Conservation (phyloP, 2,329 filamentous ascomycete species). For the Aureobasidium melanogenum region DNA sequence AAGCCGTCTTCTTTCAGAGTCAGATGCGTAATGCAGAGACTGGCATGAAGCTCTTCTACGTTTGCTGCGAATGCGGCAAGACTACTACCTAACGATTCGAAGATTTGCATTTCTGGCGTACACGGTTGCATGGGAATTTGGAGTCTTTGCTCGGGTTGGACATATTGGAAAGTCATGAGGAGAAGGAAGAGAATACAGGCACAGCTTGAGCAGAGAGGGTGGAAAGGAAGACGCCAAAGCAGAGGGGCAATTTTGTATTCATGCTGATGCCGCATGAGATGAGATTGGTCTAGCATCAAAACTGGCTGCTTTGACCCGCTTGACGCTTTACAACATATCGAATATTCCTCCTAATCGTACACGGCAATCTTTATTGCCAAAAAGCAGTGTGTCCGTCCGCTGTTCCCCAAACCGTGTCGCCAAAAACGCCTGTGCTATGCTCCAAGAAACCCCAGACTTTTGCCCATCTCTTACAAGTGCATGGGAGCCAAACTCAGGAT, state of each 20-base stretch:
- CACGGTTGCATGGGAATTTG: background rate
- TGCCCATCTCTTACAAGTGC: slow-evolving; percentile 48
- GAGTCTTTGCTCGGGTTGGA: background rate
- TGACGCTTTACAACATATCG: background rate
- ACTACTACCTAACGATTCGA: slow-evolving; percentile 1
- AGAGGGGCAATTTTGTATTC: background rate
- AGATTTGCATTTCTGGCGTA: background rate
- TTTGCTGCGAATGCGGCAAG: slow-evolving; percentile 70
- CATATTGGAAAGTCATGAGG: background rate
- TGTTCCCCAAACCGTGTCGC: background rate
- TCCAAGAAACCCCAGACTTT: background rate
- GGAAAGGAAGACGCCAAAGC: background rate
- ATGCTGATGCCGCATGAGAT: background rate
- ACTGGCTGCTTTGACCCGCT: background rate
- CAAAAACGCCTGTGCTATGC: slow-evolving; percentile 15
- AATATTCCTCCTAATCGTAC: background rate
- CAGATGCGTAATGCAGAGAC: slow-evolving; percentile 95
- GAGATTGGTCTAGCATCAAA: background rate
- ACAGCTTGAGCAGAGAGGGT: background rate
- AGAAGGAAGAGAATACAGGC: background rate
- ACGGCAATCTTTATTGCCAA: background rate
- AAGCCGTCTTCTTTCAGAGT: slow-evolving; percentile 98
- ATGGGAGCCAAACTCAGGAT: slow-evolving; percentile 90
- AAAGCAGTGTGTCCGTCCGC: background rate
- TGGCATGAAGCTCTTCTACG: slow-evolving; percentile 67